phyloP scores from a whole-genome alignment of 805 yeast genomes.

The Candida ulmi region DNA sequence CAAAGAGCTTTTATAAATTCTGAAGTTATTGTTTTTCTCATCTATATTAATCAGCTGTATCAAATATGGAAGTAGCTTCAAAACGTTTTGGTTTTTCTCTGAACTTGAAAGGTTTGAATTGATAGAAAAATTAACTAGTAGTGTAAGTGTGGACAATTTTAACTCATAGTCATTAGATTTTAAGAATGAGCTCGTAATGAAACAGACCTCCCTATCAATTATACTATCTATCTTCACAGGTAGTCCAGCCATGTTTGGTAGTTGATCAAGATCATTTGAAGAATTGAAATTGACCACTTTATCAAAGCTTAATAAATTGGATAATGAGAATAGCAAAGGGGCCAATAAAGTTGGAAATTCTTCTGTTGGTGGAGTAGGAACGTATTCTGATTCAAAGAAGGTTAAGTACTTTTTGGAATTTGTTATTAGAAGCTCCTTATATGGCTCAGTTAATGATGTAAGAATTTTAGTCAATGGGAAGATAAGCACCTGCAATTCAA shows the following conservation, averaged over 20 bases:
- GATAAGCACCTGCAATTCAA: slow-evolving; percentile 8
- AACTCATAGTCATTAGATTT: slow-evolving; percentile 18
- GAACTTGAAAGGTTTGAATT: slow-evolving; percentile 10
- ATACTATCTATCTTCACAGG: slow-evolving; percentile 12
- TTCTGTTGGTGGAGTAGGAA: slow-evolving; percentile 16
- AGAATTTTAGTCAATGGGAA: slow-evolving; percentile 8
- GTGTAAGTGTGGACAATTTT: slow-evolving; percentile 15
- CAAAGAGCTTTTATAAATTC: slow-evolving; percentile 13
- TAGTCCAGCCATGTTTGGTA: not conserved
- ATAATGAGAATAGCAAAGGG: slow-evolving; percentile 17
- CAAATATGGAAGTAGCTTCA: slow-evolving; percentile 19
- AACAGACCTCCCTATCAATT: slow-evolving; percentile 12
- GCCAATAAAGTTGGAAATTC: slow-evolving; percentile 12
- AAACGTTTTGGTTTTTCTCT: slow-evolving; percentile 9
- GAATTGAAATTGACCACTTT: not conserved
- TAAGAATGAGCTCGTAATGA: slow-evolving; percentile 16
- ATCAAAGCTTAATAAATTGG: slow-evolving; percentile 15
- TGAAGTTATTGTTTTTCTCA: slow-evolving; percentile 8
- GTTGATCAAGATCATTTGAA: not conserved
- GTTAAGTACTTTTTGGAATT: slow-evolving; percentile 4
- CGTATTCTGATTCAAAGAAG: slow-evolving; percentile 10
- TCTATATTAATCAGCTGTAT: slow-evolving; percentile 17
- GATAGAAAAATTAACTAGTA: slow-evolving; percentile 16
- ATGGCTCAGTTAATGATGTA: slow-evolving; percentile 3
- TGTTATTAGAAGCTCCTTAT: slow-evolving; percentile 2